phyloP scores from a whole-genome alignment of 2,329 filamentous ascomycete genomes.

The Aspergillus sp. region DNA sequence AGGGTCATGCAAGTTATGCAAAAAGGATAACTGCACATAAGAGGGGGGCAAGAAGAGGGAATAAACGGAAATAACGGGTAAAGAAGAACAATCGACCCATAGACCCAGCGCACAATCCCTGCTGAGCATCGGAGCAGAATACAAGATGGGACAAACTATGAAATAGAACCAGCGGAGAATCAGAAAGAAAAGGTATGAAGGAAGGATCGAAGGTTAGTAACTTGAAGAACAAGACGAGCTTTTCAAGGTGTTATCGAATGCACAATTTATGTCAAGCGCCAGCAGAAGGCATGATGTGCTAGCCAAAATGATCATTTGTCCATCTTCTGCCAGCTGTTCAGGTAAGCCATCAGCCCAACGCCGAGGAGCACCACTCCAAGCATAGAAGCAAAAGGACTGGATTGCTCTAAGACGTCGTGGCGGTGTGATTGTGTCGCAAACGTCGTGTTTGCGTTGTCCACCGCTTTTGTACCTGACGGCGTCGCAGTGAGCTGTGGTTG shows the following conservation, averaged over 20 bases:
- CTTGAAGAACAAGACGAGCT: slow-evolving; percentile 11
- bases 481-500: slow-evolving; percentile 48
- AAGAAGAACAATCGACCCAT: slow-evolving; percentile 16
- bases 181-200: slow-evolving; percentile 16
- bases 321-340: slow-evolving; percentile 75
- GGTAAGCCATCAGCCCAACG: slow-evolving; percentile 81
- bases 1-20: slow-evolving; percentile 30
- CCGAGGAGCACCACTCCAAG: slow-evolving; percentile 78
- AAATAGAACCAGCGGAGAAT: slow-evolving; percentile 15
- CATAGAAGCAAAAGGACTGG: slow-evolving; percentile 77
- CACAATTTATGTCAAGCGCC: not conserved
- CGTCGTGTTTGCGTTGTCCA: slow-evolving; percentile 46
- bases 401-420: slow-evolving; percentile 50
- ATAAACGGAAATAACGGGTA: slow-evolving; percentile 14
- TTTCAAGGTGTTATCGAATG: not conserved
- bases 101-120: slow-evolving; percentile 12
- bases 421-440: slow-evolving; percentile 41
- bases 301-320: slow-evolving; percentile 44
- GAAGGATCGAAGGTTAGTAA: slow-evolving; percentile 16
- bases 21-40: slow-evolving; percentile 32
- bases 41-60: slow-evolving; percentile 8
- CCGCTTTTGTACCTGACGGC: slow-evolving; percentile 47
- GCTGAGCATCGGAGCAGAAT: slow-evolving; percentile 16
- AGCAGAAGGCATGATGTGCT: not conserved
- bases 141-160: slow-evolving; percentile 14